Percentiles rank a stretch among this genome's conserved stretches.
phyloP scores from a whole-genome alignment of 2,329 filamentous ascomycete genomes.

The Clarireedia monteithiana region DNA sequence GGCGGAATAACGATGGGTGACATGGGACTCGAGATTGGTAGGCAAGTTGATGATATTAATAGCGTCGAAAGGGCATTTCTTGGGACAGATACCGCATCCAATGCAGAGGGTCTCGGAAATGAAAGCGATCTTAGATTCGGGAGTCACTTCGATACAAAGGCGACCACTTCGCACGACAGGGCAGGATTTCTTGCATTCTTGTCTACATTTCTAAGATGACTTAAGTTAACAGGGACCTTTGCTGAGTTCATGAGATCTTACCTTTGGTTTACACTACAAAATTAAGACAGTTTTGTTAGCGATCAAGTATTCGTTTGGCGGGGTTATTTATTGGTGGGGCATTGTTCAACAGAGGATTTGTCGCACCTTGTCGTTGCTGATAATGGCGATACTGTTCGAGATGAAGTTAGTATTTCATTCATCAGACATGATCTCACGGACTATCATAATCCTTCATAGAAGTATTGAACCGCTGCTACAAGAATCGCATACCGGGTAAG shows the following conservation, averaged over 20 bases:
- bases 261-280: conserved; percentile 78
- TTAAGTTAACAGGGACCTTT: conserved; percentile 14
- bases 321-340: conserved; percentile 33
- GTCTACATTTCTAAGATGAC: conserved; percentile 75
- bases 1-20: conserved; percentile 96
- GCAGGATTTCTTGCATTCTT: conserved; percentile 99
- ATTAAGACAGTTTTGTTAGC: conserved; percentile 33
- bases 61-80: conserved; percentile 97
- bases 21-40: conserved; percentile 96
- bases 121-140: conserved; percentile 90
- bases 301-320: conserved; percentile 16
- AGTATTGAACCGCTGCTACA: neutral
- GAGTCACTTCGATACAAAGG: conserved; percentile 88
- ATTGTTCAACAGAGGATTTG: conserved; percentile 28
- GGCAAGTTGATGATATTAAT: conserved; percentile 99
- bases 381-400: conserved; percentile 79
- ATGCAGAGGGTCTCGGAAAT: conserved; percentile 95
- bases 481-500: conserved; percentile 69
- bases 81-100: conserved; percentile 98
- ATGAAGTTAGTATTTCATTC: conserved; percentile 6
- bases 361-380: conserved; percentile 92
- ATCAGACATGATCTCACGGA: neutral
- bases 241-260: conserved; percentile 30
- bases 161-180: conserved; percentile 96
- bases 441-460: neutral